phyloP scores from a whole-genome alignment of 1,139 yeast species.

The Debaryomyces subglobosus region DNA sequence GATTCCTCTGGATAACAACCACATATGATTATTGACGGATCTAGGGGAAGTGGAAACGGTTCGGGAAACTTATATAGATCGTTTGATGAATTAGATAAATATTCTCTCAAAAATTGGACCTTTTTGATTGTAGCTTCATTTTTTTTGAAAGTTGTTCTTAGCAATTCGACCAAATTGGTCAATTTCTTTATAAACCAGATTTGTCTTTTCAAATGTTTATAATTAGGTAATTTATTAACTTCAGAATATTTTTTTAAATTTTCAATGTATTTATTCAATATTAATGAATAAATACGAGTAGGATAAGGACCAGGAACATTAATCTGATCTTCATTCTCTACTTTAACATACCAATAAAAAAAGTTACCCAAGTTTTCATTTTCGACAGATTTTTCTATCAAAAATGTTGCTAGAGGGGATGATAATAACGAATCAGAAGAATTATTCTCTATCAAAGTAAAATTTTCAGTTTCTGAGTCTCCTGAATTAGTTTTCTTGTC shows the following conservation, averaged over 20 bases:
- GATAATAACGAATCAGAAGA: slow-evolving; percentile 19
- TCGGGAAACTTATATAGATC: slow-evolving; percentile 46
- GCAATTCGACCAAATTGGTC: slow-evolving; percentile 43
- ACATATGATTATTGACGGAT: slow-evolving; percentile 65
- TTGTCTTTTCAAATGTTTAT: slow-evolving; percentile 44
- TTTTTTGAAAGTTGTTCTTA: slow-evolving; percentile 43
- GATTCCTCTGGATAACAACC: slow-evolving; percentile 84
- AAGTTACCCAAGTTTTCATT: slow-evolving; percentile 75
- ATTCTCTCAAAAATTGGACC: slow-evolving; percentile 44
- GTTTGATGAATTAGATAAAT: slow-evolving; percentile 42
- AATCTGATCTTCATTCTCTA: slow-evolving; percentile 76
- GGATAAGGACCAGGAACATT: slow-evolving; percentile 19
- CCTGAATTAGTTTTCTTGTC: slow-evolving; percentile 13
- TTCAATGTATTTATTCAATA: slow-evolving; percentile 45
- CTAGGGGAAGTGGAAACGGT: slow-evolving; percentile 70
- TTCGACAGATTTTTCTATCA: slow-evolving; percentile 71
- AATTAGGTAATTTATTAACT: slow-evolving; percentile 35
- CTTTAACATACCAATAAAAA: slow-evolving; percentile 90
- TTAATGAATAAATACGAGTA: slow-evolving; percentile 34
- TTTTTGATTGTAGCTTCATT: slow-evolving; percentile 50
- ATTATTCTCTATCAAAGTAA: slow-evolving; percentile 27
- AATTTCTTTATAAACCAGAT: slow-evolving; percentile 50
- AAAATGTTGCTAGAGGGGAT: slow-evolving; percentile 77
- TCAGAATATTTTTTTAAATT: slow-evolving; percentile 35
- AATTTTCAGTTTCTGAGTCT: slow-evolving; percentile 15